Percentiles rank a stretch among this genome's conserved stretches.
These are phyloP conservation scores for Pichia sp. DNA, from an alignment of 1,139 yeast species.

Conservation along the genomic window DNA sequence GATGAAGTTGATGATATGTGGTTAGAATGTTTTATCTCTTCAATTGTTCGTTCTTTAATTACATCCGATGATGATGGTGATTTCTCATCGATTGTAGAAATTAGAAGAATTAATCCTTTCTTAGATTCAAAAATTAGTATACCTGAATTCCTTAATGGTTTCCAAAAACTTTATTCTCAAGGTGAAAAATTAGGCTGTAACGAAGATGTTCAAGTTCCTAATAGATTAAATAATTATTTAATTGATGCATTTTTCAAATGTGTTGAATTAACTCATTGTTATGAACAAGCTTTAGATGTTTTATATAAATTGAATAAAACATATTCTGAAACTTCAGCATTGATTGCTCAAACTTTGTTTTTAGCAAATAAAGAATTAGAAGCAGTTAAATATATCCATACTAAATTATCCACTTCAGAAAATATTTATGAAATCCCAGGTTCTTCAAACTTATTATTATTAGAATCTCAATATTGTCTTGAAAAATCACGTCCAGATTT, in stretches of 20 bases:
- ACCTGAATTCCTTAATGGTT: constrained; percentile 40
- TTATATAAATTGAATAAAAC: constrained; percentile 36
- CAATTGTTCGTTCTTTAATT: constrained; percentile 44
- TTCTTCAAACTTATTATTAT: constrained; percentile 43
- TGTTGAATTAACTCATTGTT: constrained; percentile 44
- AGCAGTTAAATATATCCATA: constrained; percentile 45
- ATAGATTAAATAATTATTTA: constrained; percentile 43
- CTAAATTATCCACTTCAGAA: constrained; percentile 33
- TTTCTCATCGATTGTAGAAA: constrained; percentile 51
- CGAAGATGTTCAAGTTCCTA: constrained; percentile 59
- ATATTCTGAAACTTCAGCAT: constrained; percentile 41
- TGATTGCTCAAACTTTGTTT: constrained; percentile 43
- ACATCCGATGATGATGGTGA: constrained; percentile 66
- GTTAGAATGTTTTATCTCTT: constrained; percentile 68
- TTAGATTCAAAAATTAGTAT: constrained; percentile 40
- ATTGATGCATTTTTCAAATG: constrained; percentile 49
- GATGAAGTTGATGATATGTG: constrained; percentile 61
- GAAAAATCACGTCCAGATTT: constrained; percentile 46
- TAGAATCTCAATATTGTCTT: constrained; percentile 49
- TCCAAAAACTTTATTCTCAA: constrained; percentile 46
- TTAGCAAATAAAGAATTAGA: constrained; percentile 46
- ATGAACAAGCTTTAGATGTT: constrained; percentile 42
- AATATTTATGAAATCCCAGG: constrained; percentile 33
- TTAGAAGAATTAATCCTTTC: constrained; percentile 64
- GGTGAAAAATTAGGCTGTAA: constrained; percentile 55